Conservation (phyloP, 345 rosid species). For the Geranium brycei region DNA sequence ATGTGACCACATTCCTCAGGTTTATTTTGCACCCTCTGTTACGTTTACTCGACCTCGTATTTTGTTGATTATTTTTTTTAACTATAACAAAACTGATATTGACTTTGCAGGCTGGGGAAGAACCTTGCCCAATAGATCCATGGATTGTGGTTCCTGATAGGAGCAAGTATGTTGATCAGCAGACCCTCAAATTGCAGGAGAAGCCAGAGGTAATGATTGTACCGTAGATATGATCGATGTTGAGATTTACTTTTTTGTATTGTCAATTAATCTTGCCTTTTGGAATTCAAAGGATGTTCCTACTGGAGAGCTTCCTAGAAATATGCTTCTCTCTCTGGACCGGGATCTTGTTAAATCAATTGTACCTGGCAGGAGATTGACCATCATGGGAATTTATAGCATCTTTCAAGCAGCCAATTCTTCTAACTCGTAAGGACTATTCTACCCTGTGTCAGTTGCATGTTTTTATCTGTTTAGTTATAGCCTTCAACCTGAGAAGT, state of each 20-base stretch:
- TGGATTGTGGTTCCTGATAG: slow-evolving; percentile 93
- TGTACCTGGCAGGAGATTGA: slow-evolving; percentile 90
- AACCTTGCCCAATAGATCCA: slow-evolving; percentile 88
- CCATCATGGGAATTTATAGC: slow-evolving; percentile 86
- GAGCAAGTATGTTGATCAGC: slow-evolving; percentile 93
- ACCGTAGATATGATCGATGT: slow-evolving; percentile 1
- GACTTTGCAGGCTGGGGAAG: slow-evolving; percentile 63
- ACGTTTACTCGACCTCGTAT: not conserved
- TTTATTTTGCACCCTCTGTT: slow-evolving; percentile 10
- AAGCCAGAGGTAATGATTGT: slow-evolving; percentile 63
- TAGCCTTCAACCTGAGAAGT: not conserved
- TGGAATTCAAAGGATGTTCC: slow-evolving; percentile 67
- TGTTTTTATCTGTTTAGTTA: not conserved
- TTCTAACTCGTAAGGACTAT: slow-evolving; percentile 45
- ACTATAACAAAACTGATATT: slow-evolving; percentile 1
- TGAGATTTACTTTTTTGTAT: not conserved
- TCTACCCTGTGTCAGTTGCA: not conserved
- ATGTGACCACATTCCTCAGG: slow-evolving; percentile 91
- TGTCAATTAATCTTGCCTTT: slow-evolving; percentile 4
- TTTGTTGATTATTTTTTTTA: too few species aligned
- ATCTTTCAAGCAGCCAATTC: slow-evolving; percentile 78
- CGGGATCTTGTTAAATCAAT: slow-evolving; percentile 77
- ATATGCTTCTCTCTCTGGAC: slow-evolving; percentile 86
- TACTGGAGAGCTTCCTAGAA: slow-evolving; percentile 98
- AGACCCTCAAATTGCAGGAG: slow-evolving; percentile 86